A percentile compares a stretch with the other conserved stretches of the same genome.
phyloP scores from a whole-genome alignment of 2,329 filamentous ascomycete genomes.

The Davidsoniella virescens region DNA sequence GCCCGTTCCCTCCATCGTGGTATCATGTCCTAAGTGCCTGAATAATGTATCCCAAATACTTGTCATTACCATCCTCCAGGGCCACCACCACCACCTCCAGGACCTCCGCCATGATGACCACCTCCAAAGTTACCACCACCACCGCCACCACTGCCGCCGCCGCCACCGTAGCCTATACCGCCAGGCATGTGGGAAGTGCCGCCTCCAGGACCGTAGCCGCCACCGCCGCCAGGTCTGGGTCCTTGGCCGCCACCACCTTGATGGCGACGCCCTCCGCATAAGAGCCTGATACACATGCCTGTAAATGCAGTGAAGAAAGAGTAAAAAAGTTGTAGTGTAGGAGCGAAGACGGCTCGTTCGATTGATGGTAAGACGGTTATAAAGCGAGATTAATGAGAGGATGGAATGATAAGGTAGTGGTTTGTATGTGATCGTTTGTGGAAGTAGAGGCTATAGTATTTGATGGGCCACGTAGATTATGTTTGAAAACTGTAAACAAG shows the following conservation, averaged over 20 bases:
- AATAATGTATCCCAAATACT: neutral
- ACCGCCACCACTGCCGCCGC: conserved; percentile 1
- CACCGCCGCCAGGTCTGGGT: conserved; percentile 13
- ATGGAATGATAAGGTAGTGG: neutral
- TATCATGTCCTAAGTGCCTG: neutral
- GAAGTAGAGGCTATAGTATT: too few relatives aligned
- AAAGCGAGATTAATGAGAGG: neutral
- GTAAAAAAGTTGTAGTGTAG: neutral
- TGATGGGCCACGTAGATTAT: too few relatives aligned
- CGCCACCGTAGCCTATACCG: neutral
- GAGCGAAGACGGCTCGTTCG: neutral
- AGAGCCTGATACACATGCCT: conserved; percentile 1
- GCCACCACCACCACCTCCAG: neutral
- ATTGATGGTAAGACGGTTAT: neutral
- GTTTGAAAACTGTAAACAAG: too few relatives aligned
- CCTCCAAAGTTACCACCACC: too few relatives aligned
- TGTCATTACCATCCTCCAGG: neutral
- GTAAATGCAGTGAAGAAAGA: neutral
- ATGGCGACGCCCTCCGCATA: neutral
- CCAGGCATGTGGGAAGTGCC: neutral
- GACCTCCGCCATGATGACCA: conserved; percentile 2
- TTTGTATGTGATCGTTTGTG: neutral
- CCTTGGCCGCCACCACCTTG: neutral
- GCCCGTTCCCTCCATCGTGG: neutral
- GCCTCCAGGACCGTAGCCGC: neutral